Evolutionary conservation across 2,329 filamentous ascomycete species (phyloP).

Genomic region (Talaromyces sp.): DNA sequence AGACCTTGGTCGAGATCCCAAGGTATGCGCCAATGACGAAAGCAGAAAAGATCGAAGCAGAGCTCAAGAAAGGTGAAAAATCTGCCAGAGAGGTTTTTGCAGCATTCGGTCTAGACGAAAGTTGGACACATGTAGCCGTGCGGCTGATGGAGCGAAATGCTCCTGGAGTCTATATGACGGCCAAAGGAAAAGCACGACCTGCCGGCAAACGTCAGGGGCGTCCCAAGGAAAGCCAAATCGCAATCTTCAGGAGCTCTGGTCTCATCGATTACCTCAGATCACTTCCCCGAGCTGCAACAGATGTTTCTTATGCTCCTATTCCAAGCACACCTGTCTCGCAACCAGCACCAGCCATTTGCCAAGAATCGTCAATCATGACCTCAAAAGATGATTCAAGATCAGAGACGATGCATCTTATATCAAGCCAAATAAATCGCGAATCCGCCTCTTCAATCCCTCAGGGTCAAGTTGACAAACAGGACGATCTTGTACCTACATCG

Average conservation of each 20-base stretch:
- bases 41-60: constrained; percentile 34
- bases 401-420: neutral
- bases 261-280: constrained; percentile 12
- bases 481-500: neutral
- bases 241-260: constrained; percentile 35
- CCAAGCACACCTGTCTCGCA: neutral
- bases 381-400: neutral
- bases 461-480: neutral
- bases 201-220: constrained; percentile 38
- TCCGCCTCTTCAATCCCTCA: neutral
- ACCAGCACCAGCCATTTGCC: neutral
- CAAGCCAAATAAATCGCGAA: neutral
- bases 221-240: constrained; percentile 37
- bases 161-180: constrained; percentile 42
- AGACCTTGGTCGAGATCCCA: neutral
- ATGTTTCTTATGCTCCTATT: neutral
- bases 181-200: constrained; percentile 36
- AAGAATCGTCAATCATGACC: neutral
- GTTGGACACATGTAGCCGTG: constrained; percentile 41
- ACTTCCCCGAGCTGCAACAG: neutral
- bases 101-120: constrained; percentile 39
- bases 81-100: constrained; percentile 14
- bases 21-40: constrained; percentile 32
- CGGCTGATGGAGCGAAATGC: constrained; percentile 35
- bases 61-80: constrained; percentile 6